A percentile compares a stretch with the other conserved stretches of the same genome.
These are phyloP conservation scores for Clathrospora elynae DNA, from an alignment of 2,329 filamentous ascomycete genomes.

Conservation along the genomic window DNA sequence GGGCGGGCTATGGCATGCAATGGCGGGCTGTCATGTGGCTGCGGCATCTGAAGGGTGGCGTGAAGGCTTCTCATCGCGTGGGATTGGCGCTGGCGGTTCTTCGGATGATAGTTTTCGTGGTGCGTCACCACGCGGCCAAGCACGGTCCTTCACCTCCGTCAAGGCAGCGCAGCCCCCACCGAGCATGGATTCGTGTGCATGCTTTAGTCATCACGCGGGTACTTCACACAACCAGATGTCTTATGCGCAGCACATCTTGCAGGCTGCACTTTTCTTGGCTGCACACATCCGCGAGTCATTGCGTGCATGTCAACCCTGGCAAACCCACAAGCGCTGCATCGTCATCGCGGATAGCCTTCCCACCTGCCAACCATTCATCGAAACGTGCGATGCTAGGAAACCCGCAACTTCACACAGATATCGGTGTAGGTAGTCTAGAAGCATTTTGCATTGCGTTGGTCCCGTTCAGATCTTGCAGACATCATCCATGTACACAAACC, in stretches of 20 bases:
- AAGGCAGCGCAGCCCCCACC: no score
- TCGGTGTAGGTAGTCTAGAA: no score
- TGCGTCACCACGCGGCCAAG: conserved; percentile 15
- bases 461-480: neutral
- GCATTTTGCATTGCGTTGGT: neutral
- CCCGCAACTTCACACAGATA: no score
- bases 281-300: conserved; percentile 4
- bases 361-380: conserved; percentile 12
- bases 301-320: conserved; percentile 13
- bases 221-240: no score
- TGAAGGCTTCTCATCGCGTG: conserved; percentile 9
- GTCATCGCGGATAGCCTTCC: conserved; percentile 8
- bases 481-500: neutral
- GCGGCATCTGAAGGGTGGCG: conserved; percentile 14
- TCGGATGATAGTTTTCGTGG: conserved; percentile 5
- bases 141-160: conserved; percentile 8
- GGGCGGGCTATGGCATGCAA: conserved; percentile 10
- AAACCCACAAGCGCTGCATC: conserved; percentile 7
- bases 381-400: conserved; percentile 12
- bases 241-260: neutral
- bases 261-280: neutral
- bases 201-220: no score
- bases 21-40: conserved; percentile 15
- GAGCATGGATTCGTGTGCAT: no score
- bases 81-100: conserved; percentile 16